phyloP scores from a whole-genome alignment of 2,329 filamentous ascomycete species.

The Diaporthe humulicola region DNA sequence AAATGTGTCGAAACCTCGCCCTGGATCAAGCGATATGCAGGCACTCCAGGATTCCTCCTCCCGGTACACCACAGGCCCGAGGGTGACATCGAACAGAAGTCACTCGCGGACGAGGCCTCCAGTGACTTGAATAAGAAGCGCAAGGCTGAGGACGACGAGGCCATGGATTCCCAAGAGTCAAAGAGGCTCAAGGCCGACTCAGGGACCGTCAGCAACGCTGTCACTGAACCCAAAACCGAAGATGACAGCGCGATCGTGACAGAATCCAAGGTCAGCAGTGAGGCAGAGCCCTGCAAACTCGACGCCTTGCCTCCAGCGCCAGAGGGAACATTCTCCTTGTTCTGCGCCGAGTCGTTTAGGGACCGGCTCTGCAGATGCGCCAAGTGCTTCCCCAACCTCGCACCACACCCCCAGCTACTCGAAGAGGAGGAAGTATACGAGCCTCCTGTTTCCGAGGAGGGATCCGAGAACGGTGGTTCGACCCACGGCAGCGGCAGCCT shows the following conservation, averaged over 20 bases:
- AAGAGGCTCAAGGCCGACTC: constrained; percentile 68
- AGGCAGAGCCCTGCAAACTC: constrained; percentile 67
- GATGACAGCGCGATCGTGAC: neutral
- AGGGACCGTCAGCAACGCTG: constrained; percentile 42
- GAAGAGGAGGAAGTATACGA: constrained; percentile 97
- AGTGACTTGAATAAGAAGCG: constrained; percentile 67
- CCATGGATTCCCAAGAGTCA: constrained; percentile 50
- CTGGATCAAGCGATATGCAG: constrained; percentile 93
- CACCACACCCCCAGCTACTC: constrained; percentile 82
- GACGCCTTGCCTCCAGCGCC: constrained; percentile 69
- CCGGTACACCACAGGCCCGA: constrained; percentile 69
- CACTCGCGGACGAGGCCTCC: neutral
- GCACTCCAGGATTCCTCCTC: constrained; percentile 81
- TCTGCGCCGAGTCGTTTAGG: constrained; percentile 84
- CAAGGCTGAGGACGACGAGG: constrained; percentile 70
- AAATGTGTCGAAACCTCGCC: constrained; percentile 90
- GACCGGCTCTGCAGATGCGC: constrained; percentile 85
- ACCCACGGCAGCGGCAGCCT: constrained; percentile 83
- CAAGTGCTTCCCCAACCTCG: constrained; percentile 81
- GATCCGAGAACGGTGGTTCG: constrained; percentile 66
- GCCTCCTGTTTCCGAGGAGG: constrained; percentile 82
- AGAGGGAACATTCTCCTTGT: constrained; percentile 79
- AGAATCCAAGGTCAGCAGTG: constrained; percentile 39
- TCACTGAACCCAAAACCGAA: constrained; percentile 36
- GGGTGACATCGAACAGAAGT: constrained; percentile 40